Percentiles rank a stretch among this genome's conserved stretches.
Evolutionary conservation across 352 stramenopile genomes (phyloP).

Genomic region (Thalassiosira hispida): DNA sequence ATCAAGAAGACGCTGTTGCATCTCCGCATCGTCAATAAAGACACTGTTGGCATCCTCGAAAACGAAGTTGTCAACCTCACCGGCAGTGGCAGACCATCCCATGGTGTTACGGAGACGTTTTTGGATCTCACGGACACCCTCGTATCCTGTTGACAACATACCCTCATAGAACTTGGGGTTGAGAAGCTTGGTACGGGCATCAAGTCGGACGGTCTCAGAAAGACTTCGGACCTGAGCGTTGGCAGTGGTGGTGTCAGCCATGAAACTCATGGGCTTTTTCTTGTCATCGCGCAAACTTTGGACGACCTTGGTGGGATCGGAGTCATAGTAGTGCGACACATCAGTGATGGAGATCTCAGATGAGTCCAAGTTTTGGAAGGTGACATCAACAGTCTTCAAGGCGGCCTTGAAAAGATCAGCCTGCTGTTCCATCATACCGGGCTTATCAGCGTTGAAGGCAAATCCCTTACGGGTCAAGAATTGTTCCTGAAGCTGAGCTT

Average conservation of each 20-base stretch:
- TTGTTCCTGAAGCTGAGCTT: slow-evolving; percentile 88
- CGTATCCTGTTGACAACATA: slow-evolving; percentile 89
- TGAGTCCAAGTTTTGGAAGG: slow-evolving; percentile 90
- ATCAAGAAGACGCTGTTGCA: slow-evolving; percentile 87
- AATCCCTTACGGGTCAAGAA: slow-evolving; percentile 90
- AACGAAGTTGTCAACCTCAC: slow-evolving; percentile 91
- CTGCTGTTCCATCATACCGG: slow-evolving; percentile 89
- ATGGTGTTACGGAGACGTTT: slow-evolving; percentile 90
- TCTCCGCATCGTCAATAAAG: slow-evolving; percentile 89
- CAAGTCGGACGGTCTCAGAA: slow-evolving; percentile 87
- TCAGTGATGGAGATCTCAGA: slow-evolving; percentile 90
- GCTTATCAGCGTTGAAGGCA: slow-evolving; percentile 90
- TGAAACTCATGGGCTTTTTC: slow-evolving; percentile 89
- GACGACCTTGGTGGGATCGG: slow-evolving; percentile 90
- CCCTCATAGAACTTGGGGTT: slow-evolving; percentile 92
- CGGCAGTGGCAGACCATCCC: slow-evolving; percentile 88
- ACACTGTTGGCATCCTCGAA: slow-evolving; percentile 90
- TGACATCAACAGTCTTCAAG: slow-evolving; percentile 89
- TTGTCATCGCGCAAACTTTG: slow-evolving; percentile 87
- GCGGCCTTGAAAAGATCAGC: slow-evolving; percentile 88
- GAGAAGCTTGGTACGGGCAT: slow-evolving; percentile 89
- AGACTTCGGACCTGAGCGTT: slow-evolving; percentile 89
- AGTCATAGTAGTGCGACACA: slow-evolving; percentile 91
- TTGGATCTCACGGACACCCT: slow-evolving; percentile 89
- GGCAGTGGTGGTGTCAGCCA: slow-evolving; percentile 90